Percentiles rank a stretch among this genome's conserved stretches.
Conservation (phyloP, 2,329 filamentous ascomycete species). For the Scedosporium dehoogii region DNA sequence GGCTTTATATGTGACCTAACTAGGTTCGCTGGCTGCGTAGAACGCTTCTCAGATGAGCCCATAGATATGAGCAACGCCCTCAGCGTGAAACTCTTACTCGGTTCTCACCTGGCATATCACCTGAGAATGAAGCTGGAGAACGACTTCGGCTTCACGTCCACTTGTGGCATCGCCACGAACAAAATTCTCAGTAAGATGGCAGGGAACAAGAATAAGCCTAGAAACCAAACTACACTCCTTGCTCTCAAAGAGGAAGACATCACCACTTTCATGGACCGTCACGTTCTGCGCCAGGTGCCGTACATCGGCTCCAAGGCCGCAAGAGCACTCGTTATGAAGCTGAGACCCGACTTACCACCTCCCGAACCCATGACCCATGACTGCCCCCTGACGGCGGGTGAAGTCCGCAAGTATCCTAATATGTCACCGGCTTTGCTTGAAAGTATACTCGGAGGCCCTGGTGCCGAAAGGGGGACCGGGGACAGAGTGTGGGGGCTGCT, state of each 20-base stretch:
- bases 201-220: constrained; percentile 77
- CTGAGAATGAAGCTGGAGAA: constrained; percentile 64
- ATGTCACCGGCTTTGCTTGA: constrained; percentile 60
- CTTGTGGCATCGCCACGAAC: constrained; percentile 78
- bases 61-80: constrained; percentile 25
- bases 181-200: constrained; percentile 81
- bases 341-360: constrained; percentile 9
- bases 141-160: constrained; percentile 74
- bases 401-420: constrained; percentile 51
- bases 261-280: constrained; percentile 59
- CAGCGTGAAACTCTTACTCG: constrained; percentile 58
- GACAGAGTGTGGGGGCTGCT: constrained; percentile 65
- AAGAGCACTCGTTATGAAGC: constrained; percentile 25
- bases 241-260: constrained; percentile 51
- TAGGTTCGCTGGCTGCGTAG: constrained; percentile 51
- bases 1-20: constrained; percentile 75
- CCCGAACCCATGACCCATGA: constrained; percentile 1
- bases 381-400: constrained; percentile 45
- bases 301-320: constrained; percentile 78
- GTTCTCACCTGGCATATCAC: constrained; percentile 70
- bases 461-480: constrained; percentile 62
- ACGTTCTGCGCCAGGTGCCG: constrained; percentile 71
- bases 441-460: constrained; percentile 58
- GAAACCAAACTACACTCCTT: constrained; percentile 74
- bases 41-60: constrained; percentile 14